phyloP scores from a whole-genome alignment of 306 rosid species.

The Quercus agrifolia region DNA sequence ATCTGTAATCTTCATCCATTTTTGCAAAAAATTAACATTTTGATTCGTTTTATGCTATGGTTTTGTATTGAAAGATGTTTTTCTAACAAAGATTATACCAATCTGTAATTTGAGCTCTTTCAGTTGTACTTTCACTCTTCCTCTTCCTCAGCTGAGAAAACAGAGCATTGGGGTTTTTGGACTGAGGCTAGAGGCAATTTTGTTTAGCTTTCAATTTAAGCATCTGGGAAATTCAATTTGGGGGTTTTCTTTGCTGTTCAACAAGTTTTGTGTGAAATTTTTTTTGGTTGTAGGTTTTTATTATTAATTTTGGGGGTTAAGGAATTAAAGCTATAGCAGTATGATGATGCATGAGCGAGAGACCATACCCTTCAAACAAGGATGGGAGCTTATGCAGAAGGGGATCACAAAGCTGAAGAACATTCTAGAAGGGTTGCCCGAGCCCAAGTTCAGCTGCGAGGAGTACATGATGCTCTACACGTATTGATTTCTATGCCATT shows the following conservation, averaged over 20 bases:
- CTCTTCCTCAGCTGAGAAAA: slow-evolving; percentile 2
- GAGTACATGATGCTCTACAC: slow-evolving; percentile 47
- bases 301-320: background rate
- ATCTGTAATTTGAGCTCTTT: background rate
- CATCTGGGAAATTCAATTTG: background rate
- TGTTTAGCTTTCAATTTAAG: background rate
- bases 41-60: too few relatives aligned
- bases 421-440: slow-evolving; percentile 37
- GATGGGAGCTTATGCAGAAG: slow-evolving; percentile 36
- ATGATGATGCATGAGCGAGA: slow-evolving; percentile 31
- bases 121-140: background rate
- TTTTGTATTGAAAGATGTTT: too few relatives aligned
- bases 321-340: background rate
- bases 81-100: too few relatives aligned
- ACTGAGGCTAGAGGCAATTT: background rate
- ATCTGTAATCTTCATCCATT: too few relatives aligned
- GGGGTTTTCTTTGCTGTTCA: background rate
- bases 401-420: slow-evolving; percentile 45
- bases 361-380: slow-evolving; percentile 24
- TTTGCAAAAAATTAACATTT: too few relatives aligned
- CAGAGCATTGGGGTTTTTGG: slow-evolving; percentile 21
- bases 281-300: slow-evolving; percentile 19
- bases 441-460: slow-evolving; percentile 28
- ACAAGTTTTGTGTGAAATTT: background rate
- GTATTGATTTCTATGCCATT: slow-evolving; percentile 23